Base-by-base conservation (phyloP, 441 rosid species). In the Isatis lusitanica region DNA sequence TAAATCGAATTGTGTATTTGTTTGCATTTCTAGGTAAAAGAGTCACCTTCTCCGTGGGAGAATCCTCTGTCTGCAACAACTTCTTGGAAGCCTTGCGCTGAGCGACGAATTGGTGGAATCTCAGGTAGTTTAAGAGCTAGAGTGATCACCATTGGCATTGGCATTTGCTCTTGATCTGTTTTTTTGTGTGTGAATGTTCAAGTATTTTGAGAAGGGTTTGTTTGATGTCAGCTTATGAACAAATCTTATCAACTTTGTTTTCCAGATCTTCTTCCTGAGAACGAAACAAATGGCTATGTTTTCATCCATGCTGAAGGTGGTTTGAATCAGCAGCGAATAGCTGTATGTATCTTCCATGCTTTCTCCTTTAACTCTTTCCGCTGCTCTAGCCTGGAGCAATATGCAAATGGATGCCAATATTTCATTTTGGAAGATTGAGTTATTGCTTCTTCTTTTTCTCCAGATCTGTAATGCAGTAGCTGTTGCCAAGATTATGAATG, bases 401-500 rank as follows among this genome's bases (percentile, higher is more conserved):
- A 30, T 1, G 44, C 40, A 52, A 17, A 15, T 64, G 17, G 68
- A 17, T 65, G 33, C 31, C 0, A 4, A 7, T 26, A 5, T 35
- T 30, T 15, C 44, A 18, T 42, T 36, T n/a, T 24, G 57, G 38
- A 36, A 11, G 71, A 4, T 35, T 77, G 28, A 76, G 26, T 35
- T 51, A 15, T 76, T 21, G 3, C 3, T 4, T 65, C 24, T 40
- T 50, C 40, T 1, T 4, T 70, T 57, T 61, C 15, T 84, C 81
- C 88, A 95, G 99, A 95, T 95, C 77, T 93, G 99, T 80, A 95
- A 95, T 86, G 99, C 99, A 0, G 99, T 95, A 75, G 99, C 96
- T 59, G 99, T 95, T 71, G 98, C 99, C 43, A 95, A 91, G 84
- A 95, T 95, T 79, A 73, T 95, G 98, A 93, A 95, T 82, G 98